phyloP scores from a whole-genome alignment of 768 basidiomycete genomes.

The Leucocoprinus sp. region DNA sequence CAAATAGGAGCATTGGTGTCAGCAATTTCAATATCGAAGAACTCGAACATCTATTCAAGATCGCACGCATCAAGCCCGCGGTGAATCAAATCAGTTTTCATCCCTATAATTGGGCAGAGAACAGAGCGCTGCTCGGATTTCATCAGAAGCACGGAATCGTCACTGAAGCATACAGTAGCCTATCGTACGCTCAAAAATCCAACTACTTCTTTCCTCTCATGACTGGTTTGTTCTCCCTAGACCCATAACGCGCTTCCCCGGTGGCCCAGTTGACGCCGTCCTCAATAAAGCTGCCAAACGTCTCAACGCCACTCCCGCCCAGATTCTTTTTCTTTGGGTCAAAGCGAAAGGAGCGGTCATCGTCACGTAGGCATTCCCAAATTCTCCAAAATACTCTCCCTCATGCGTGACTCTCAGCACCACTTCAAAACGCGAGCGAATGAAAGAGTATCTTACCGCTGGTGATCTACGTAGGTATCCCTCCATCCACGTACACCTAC shows the following conservation, averaged over 20 bases:
- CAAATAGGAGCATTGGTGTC: conserved; percentile 59
- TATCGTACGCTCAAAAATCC: conserved; percentile 36
- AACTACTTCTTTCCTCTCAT: conserved; percentile 3
- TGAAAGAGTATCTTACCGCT: conserved; percentile 60
- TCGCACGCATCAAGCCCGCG: conserved; percentile 49
- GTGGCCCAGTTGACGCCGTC: conserved; percentile 56
- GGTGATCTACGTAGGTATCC: conserved; percentile 38
- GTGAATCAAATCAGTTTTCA: conserved; percentile 71
- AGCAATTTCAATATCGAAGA: conserved; percentile 54
- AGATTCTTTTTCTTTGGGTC: conserved; percentile 66
- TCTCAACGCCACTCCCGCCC: conserved; percentile 48
- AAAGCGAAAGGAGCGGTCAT: conserved; percentile 57
- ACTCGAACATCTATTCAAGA: conserved; percentile 42
- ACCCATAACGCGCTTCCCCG: conserved; percentile 50
- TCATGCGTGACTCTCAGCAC: conserved; percentile 31
- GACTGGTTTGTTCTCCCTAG: conserved; percentile 21
- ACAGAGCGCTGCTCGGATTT: conserved; percentile 50
- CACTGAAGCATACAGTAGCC: conserved; percentile 64
- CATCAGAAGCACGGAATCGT: conserved; percentile 50
- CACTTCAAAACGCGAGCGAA: conserved; percentile 47
- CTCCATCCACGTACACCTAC: background rate
- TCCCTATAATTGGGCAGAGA: conserved; percentile 55
- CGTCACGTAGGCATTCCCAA: conserved; percentile 43
- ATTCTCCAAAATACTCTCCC: background rate
- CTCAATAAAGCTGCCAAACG: conserved; percentile 44